Base-by-base conservation (phyloP, 495 filamentous ascomycete genomes). In the Monascus purpureus region DNA sequence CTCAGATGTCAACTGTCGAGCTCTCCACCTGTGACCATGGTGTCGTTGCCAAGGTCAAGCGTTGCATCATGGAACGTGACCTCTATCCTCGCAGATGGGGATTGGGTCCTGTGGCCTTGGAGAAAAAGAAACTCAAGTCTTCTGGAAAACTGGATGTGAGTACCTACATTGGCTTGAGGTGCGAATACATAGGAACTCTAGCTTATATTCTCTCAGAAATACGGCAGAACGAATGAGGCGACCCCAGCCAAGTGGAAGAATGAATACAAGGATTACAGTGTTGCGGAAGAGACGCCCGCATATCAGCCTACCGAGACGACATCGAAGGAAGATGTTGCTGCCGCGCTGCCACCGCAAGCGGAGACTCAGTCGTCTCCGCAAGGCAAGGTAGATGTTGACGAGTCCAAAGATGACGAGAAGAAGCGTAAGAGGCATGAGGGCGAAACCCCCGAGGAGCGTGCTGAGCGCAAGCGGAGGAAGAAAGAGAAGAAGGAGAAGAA, bases 111-210 rank as follows among this genome's bases (percentile, higher is more conserved):
- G 73, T 82, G 35, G 87, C 90, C 17, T 46, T 79, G 25, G 80
- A 94, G 63, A 97, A 97, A 76, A 96, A 96, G 77, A 92, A 95
- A 73, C 74, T 97, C 63, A 96, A 95, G 71, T 80, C 81, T n/a
- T 77, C 79, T 41, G 90, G 90, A 53, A 88, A 93, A 64, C 77
- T 97, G 16, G 90, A 97, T 65, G 74, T 79, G 49, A 59, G 74
- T 59, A 12, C 20, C 24, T 25, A 18, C 4, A 14, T 6, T 24
- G 25, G n/a, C n/a, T n/a, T n/a, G n/a, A n/a, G n/a, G n/a, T n/a
- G n/a, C n/a, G n/a, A n/a, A n/a, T n/a, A n/a, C n/a, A n/a, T n/a
- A n/a, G n/a, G n/a, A n/a, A n/a, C n/a, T n/a, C n/a, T n/a, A n/a
- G n/a, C n/a, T n/a, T n/a, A n/a, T n/a, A n/a, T 18, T 32, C 12